Evolutionary conservation across 192 early-diverging fungal genomes (phyloP), one percentile per base, ranked within the genome.

Genomic region (Jimgerdemannia lactiflua): DNA sequence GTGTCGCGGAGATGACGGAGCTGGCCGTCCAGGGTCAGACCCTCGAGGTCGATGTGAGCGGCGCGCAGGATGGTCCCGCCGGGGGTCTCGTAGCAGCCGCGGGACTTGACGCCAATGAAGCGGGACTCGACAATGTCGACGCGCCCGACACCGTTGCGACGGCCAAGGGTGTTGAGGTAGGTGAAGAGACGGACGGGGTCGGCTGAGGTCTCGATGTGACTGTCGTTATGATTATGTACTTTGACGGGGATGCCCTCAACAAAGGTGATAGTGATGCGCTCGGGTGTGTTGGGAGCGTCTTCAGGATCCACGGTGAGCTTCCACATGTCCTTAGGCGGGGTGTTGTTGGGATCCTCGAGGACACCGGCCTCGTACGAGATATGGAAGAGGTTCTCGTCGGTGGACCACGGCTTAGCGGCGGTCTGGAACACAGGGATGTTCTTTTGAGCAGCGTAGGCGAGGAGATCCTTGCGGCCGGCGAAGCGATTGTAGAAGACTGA

Each of bases 91-190:
- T 99, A 99, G 87, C 98, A 99, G 80, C 97, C 97, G 59, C 97
- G 95, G 70, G 95, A 96, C 89, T 98, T 99, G 89, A 99, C 95
- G 71, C 97, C 97, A 77, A 99, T 97, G 85, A 97, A 99, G 66
- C 98, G 92, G 86, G 96, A 97, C 90, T 98, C 98, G 73, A 99
- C 98, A 86, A 99, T 99, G 83, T 99, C 98, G 75, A 99, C 91
- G 81, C 98, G 94, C 67, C 98, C 98, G 76, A 99, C 91, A 64
- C 98, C 98, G 87, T 99, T 96, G 85, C 96, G 95, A 71, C 98
- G 92, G 41, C 94, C 98, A 14, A 97, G 84, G 11, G 91, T 91
- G 89, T 98, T 99, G 76, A 99, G 89, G 89, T 99, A 97, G 75
- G 95, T 84, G 89, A 99, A 99, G 67, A 98, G 87, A 3, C 90